These are phyloP conservation scores for Colletotrichum sp. DNA, from an alignment of 2,329 filamentous ascomycete genomes.

Conservation along the genomic window DNA sequence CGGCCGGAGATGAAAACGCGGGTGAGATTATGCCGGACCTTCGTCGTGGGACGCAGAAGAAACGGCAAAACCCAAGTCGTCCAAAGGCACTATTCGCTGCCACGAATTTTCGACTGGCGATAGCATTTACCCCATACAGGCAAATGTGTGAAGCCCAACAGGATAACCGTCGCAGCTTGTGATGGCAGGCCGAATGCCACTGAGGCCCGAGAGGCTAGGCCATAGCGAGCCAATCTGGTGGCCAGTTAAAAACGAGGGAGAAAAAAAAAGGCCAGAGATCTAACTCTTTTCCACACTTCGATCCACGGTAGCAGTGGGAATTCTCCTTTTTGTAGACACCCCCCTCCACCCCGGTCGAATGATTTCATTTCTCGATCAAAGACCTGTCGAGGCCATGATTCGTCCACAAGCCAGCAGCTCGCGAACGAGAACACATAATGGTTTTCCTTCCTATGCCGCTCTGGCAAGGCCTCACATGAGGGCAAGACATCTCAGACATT, in stretches of 20 bases:
- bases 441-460: not conserved
- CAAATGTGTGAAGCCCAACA: not conserved
- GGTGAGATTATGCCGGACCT: not conserved
- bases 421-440: not conserved
- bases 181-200: not conserved
- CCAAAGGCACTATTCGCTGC: not conserved
- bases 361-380: slow-evolving; percentile 3
- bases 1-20: not conserved
- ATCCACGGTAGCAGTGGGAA: slow-evolving; percentile 19
- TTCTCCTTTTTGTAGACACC: slow-evolving; percentile 1
- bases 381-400: not conserved
- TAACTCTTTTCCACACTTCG: slow-evolving; percentile 16
- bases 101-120: not conserved
- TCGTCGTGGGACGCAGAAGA: not conserved
- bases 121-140: not conserved
- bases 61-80: not conserved
- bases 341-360: slow-evolving; percentile 1
- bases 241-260: slow-evolving; percentile 2
- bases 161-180: not conserved
- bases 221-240: not conserved
- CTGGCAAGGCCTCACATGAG: not conserved
- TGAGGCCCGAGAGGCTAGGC: not conserved
- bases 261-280: slow-evolving; percentile 8
- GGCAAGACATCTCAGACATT: not conserved
- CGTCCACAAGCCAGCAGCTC: not conserved